Evolutionary conservation across 257 asterid species (phyloP).

Genomic region (Salvia splendens): DNA sequence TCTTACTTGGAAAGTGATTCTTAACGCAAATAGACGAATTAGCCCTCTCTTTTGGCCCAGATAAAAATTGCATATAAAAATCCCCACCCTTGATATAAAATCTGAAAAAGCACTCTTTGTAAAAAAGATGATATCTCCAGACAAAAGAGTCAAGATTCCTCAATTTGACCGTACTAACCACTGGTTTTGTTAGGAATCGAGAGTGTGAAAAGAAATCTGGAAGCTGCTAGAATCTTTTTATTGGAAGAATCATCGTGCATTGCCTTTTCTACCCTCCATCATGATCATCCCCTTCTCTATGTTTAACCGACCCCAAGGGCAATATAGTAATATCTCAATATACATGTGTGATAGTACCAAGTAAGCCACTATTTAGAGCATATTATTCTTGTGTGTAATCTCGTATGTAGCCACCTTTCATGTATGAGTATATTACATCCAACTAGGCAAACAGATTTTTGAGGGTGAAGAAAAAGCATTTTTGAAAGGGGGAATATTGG

Average conservation of each 20-base stretch:
- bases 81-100: slow-evolving; percentile 16
- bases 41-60: slow-evolving; percentile 11
- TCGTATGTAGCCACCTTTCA: slow-evolving; percentile 9
- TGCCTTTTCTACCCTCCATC: slow-evolving; percentile 35
- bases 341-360: not conserved
- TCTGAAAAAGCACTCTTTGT: not conserved
- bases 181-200: slow-evolving; percentile 44
- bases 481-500: slow-evolving; percentile 18
- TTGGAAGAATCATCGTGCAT: slow-evolving; percentile 19
- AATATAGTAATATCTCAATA: too few species aligned
- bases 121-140: not conserved
- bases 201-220: slow-evolving; percentile 34
- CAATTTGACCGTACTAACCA: slow-evolving; percentile 12
- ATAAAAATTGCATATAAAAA: not conserved
- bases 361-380: not conserved
- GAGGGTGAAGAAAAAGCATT: not conserved
- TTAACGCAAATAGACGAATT: slow-evolving; percentile 6
- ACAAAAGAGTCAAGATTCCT: slow-evolving; percentile 23
- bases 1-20: not conserved
- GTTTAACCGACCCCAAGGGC: not conserved
- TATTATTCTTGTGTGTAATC: slow-evolving; percentile 2
- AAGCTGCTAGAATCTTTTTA: slow-evolving; percentile 40
- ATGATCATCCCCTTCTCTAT: not conserved
- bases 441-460: not conserved
- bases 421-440: slow-evolving; percentile 32